Conservation (phyloP, 768 basidiomycete species). For the Mycena vitilis region DNA sequence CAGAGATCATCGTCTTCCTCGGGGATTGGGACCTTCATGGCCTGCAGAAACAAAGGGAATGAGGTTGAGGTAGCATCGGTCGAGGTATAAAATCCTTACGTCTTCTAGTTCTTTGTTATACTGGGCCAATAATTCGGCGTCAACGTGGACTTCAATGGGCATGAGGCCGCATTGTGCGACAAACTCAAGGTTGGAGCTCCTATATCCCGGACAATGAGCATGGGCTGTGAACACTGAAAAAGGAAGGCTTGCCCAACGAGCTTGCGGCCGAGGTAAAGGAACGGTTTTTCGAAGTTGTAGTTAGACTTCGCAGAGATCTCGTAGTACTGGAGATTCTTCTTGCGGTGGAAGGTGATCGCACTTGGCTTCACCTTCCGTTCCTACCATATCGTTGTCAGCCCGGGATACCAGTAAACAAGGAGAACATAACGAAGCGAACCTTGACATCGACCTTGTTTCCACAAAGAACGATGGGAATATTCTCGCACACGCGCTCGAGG, state of each 20-base stretch:
- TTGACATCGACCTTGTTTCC: slow-evolving; percentile 99
- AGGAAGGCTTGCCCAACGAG: slow-evolving; percentile 83
- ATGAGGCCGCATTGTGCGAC: slow-evolving; percentile 96
- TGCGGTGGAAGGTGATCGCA: slow-evolving; percentile 98
- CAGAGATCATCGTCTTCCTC: slow-evolving; percentile 95
- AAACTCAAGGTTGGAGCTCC: slow-evolving; percentile 90
- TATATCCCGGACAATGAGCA: slow-evolving; percentile 43
- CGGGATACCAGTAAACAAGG: slow-evolving; percentile 14
- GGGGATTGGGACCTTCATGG: neutral
- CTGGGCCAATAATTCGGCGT: slow-evolving; percentile 77
- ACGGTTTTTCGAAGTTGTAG: slow-evolving; percentile 99
- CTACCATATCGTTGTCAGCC: slow-evolving; percentile 52
- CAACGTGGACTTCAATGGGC: slow-evolving; percentile 92
- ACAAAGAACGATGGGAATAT: slow-evolving; percentile 98
- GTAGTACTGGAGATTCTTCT: slow-evolving; percentile 99
- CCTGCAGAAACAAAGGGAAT: neutral
- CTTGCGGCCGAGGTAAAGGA: slow-evolving; percentile 99
- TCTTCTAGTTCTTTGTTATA: slow-evolving; percentile 82
- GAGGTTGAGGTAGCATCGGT: neutral
- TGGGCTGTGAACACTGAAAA: neutral
- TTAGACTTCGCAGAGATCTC: slow-evolving; percentile 99
- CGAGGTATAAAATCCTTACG: slow-evolving; percentile 47
- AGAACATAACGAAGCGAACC: slow-evolving; percentile 57
- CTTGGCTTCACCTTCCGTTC: slow-evolving; percentile 99
- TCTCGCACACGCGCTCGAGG: slow-evolving; percentile 99